Percentiles rank a stretch among this genome's conserved stretches.
phyloP scores from a whole-genome alignment of 2,329 filamentous ascomycete species.

The Claviceps capensis region DNA sequence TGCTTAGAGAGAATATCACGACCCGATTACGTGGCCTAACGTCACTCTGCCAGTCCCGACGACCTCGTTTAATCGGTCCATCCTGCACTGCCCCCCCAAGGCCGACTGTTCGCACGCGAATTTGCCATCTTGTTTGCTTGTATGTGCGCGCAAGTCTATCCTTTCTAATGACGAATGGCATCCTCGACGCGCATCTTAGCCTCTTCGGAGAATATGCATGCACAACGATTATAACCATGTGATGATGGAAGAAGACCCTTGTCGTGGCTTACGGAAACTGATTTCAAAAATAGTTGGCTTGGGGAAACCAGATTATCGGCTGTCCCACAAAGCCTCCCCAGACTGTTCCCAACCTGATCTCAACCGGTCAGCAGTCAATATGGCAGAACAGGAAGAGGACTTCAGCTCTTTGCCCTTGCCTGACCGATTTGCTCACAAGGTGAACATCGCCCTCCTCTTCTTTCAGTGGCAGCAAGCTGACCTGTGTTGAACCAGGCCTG shows the following conservation, averaged over 20 bases:
- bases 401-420: conserved; percentile 64
- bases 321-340: conserved; percentile 5
- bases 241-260: conserved; percentile 12
- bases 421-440: conserved; percentile 76
- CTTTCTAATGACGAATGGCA: background rate
- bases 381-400: conserved; percentile 77
- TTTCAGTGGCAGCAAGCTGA: conserved; percentile 3
- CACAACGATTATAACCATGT: background rate
- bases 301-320: conserved; percentile 5
- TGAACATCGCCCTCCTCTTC: conserved; percentile 16
- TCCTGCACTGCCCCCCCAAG: background rate
- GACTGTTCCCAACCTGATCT: conserved; percentile 9
- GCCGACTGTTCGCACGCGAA: background rate
- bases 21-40: background rate
- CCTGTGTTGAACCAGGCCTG: conserved; percentile 45
- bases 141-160: background rate
- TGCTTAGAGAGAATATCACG: background rate
- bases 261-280: conserved; percentile 16
- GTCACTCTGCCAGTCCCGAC: background rate
- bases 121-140: background rate
- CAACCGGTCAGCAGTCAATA: conserved; percentile 23
- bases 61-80: conserved; percentile 1
- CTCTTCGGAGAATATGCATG: background rate
- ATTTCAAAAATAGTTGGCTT: conserved; percentile 17
- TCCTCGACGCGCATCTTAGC: background rate